Base-by-base conservation (phyloP, 2,329 filamentous ascomycete species). In the Colletotrichum sp. region DNA sequence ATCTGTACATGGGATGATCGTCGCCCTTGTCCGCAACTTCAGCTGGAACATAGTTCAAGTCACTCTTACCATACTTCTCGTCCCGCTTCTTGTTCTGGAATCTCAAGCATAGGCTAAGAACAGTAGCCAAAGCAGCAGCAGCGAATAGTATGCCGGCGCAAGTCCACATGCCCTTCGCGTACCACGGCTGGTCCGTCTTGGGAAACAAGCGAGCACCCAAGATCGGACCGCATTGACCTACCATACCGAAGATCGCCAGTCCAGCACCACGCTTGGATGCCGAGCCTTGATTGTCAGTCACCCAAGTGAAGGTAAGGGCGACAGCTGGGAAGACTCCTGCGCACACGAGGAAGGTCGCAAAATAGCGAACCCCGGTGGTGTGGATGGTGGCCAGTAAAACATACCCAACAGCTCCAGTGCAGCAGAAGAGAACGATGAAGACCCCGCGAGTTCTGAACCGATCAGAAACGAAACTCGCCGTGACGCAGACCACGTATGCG, bases 291-390 rank as follows among this genome's bases (percentile, higher is more conserved):
- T 95, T 95, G 81, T 94, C 92, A 39, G 93, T 83, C 18, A 92
- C 90, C 93, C 93, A 95, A 0, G 93, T 92, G 18, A 95, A 86
- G 26, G 94, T 92, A 79, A 95, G 92, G 2, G 90, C 90, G 77
- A 95, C 93, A 18, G 89, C 89, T 0, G 93, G 91, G 80, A 95
- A 95, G 82, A 87, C 85, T 30, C 86, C 86, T 1, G 84, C 84
- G 1, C 85, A 84, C 13, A 85, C 85, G 80, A 90, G 79, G 75
- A 87, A 90, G 2, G 88, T 86, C 4, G 85, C 87, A 0, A 86
- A 82, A 74, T 90, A 90, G 18, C 88, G 86, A 32, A 86, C 83
- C 0, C 80, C 85, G 3, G 85, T 84, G 32, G 81, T 79, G 21
- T 85, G 85, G 32, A 89, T 89, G 1, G 90, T 88, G 1, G 92